Percentiles rank a stretch among this genome's conserved stretches.
These are phyloP conservation scores for Prorocentrum cordatum DNA, from an alignment of 169 alveolate genomes.

Conservation along the genomic window DNA sequence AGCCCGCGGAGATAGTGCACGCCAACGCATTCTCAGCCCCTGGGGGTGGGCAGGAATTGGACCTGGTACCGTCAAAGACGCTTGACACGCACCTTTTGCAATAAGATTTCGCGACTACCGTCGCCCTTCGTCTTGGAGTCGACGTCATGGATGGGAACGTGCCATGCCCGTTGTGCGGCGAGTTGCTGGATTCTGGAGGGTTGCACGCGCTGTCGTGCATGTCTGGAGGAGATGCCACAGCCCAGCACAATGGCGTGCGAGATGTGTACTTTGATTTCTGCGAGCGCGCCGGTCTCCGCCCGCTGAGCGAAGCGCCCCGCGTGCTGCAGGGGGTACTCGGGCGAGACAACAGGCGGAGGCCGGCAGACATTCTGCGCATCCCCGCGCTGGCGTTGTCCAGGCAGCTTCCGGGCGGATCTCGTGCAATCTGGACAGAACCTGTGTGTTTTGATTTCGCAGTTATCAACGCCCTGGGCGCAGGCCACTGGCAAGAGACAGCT, in stretches of 20 bases:
- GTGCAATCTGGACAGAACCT: too few relatives aligned
- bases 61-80: neutral
- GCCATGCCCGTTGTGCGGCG: constrained; percentile 13
- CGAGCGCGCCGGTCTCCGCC: neutral
- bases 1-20: too few relatives aligned
- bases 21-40: too few relatives aligned
- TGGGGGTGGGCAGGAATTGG: neutral
- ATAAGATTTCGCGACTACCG: neutral
- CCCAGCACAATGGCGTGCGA: neutral
- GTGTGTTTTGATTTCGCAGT: too few relatives aligned
- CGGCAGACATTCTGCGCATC: neutral
- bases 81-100: neutral
- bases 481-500: too few relatives aligned
- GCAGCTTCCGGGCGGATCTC: too few relatives aligned
- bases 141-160: constrained; percentile 3
- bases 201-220: constrained; percentile 4
- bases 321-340: too few relatives aligned
- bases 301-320: neutral
- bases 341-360: neutral
- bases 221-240: neutral
- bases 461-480: too few relatives aligned
- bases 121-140: constrained; percentile 3
- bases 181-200: neutral
- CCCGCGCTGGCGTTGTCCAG: too few relatives aligned
- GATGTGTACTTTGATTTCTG: neutral